phyloP scores from a whole-genome alignment of 1,284 basidiomycete genomes.

The Mycosarcoma mackinlayi region DNA sequence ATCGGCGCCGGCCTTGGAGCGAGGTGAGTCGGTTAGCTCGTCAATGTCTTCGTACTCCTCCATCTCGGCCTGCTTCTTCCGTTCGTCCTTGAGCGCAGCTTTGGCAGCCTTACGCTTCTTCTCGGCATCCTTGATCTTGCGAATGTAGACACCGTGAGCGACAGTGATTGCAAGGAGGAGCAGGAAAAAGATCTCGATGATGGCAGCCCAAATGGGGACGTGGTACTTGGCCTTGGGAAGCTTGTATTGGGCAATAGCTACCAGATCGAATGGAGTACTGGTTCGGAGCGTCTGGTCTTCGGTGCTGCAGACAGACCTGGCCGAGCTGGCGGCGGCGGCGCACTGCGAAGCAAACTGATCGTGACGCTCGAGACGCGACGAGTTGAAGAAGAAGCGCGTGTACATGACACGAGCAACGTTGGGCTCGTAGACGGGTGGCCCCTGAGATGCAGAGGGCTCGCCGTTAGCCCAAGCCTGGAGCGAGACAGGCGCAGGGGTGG shows the following conservation, averaged over 20 bases:
- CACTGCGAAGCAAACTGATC: slow-evolving; percentile 48
- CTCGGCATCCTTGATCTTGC: slow-evolving; percentile 39
- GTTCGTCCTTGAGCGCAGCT: slow-evolving; percentile 25
- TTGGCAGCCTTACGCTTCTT: slow-evolving; percentile 43
- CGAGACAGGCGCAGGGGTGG: slow-evolving; percentile 48
- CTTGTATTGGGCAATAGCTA: slow-evolving; percentile 17
- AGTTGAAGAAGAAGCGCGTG: slow-evolving; percentile 63
- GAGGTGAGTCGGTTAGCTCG: slow-evolving; percentile 26
- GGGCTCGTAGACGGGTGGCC: slow-evolving; percentile 44
- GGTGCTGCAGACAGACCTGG: slow-evolving; percentile 49
- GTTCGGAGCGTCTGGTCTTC: slow-evolving; percentile 50
- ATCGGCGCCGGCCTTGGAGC: slow-evolving; percentile 28
- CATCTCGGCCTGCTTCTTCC: slow-evolving; percentile 17
- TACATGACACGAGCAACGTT: slow-evolving; percentile 52
- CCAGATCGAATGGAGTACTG: slow-evolving; percentile 46
- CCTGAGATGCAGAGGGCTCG: slow-evolving; percentile 40
- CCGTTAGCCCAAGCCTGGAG: slow-evolving; percentile 55
- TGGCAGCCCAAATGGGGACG: slow-evolving; percentile 41
- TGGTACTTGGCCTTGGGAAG: slow-evolving; percentile 26
- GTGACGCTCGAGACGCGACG: slow-evolving; percentile 41
- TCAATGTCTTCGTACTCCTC: slow-evolving; percentile 31
- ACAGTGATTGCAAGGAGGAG: slow-evolving; percentile 41
- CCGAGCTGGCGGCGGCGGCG: slow-evolving; percentile 18
- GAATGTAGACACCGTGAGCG: slow-evolving; percentile 45
- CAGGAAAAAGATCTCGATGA: slow-evolving; percentile 41